Conservation (phyloP, 1,284 basidiomycete species). For the Ceraceosorus bombacis region DNA sequence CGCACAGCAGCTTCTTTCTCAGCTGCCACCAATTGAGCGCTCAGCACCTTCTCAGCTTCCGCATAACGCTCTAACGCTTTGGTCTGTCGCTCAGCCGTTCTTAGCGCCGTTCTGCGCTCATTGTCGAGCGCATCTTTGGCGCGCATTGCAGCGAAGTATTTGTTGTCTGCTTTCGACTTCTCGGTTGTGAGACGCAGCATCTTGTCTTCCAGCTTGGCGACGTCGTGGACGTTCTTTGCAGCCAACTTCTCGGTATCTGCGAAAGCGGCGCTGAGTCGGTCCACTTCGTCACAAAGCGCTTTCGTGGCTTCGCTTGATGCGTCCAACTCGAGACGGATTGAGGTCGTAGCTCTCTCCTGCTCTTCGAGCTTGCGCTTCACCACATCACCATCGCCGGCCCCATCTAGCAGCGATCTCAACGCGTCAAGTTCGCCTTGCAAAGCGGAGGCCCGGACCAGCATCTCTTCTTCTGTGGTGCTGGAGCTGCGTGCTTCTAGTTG, state of each 20-base stretch:
- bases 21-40: conserved; percentile 58
- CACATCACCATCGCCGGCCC: conserved; percentile 1
- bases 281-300: conserved; percentile 67
- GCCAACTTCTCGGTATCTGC: conserved; percentile 75
- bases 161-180: conserved; percentile 91
- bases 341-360: conserved; percentile 5
- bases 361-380: background rate
- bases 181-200: conserved; percentile 53
- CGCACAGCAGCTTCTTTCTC: conserved; percentile 53
- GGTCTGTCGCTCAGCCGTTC: conserved; percentile 68
- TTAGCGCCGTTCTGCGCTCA: conserved; percentile 64
- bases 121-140: conserved; percentile 73
- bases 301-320: conserved; percentile 37
- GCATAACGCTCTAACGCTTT: conserved; percentile 65
- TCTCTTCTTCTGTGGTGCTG: conserved; percentile 11
- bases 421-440: conserved; percentile 12
- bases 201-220: conserved; percentile 68
- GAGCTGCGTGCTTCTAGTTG: conserved; percentile 16
- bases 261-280: conserved; percentile 78
- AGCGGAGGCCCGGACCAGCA: conserved; percentile 6
- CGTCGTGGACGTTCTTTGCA: conserved; percentile 73
- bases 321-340: conserved; percentile 54
- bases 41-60: conserved; percentile 61
- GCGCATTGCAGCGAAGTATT: conserved; percentile 83
- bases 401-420: conserved; percentile 2